Percentiles rank a stretch among this genome's conserved stretches.
Evolutionary conservation across 106 monocot genomes (phyloP).

Genomic region (Dendrobium chrysotoxum): DNA sequence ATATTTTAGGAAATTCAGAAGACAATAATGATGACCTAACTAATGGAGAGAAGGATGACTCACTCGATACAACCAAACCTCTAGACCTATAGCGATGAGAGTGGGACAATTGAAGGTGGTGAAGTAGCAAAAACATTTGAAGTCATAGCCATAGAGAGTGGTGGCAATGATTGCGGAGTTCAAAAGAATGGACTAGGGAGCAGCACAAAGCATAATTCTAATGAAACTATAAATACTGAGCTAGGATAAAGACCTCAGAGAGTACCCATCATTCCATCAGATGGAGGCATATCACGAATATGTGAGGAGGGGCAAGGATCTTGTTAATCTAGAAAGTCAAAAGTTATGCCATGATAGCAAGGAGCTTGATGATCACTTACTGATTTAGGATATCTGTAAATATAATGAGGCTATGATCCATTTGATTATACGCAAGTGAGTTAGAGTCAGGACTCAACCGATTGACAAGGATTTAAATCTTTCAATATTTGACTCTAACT

Average conservation of each 20-base stretch:
- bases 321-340: no score
- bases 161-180: neutral
- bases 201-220: slow-evolving; percentile 2
- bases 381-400: no score
- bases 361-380: no score
- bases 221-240: slow-evolving; percentile 14
- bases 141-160: slow-evolving; percentile 2
- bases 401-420: no score
- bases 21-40: slow-evolving; percentile 11
- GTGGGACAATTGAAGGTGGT: slow-evolving; percentile 26
- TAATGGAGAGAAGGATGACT: slow-evolving; percentile 20
- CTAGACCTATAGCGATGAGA: slow-evolving; percentile 31
- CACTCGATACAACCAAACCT: slow-evolving; percentile 17
- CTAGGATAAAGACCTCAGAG: neutral
- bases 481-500: no score
- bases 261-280: no score
- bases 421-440: no score
- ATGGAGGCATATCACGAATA: no score
- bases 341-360: no score
- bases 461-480: no score
- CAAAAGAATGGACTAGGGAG: slow-evolving; percentile 6
- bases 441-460: no score
- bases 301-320: no score
- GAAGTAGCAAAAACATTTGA: slow-evolving; percentile 9
- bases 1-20: slow-evolving; percentile 11